Base-by-base conservation (phyloP, 1,139 yeast genomes). In the Hemisphaericaspora xylanilytica region DNA sequence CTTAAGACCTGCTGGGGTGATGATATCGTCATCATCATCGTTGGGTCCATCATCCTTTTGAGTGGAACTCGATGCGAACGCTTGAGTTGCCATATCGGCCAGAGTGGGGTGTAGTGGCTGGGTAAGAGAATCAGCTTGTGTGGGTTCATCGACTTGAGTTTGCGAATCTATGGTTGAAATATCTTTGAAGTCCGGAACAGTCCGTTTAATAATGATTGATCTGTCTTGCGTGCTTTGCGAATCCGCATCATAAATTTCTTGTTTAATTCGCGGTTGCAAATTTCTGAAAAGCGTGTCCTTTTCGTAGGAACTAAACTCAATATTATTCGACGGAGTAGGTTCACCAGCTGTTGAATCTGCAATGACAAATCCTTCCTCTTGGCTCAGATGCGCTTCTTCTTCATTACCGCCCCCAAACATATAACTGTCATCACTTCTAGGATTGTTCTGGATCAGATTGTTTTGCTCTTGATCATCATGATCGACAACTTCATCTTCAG, bases 361-460 rank as follows among this genome's bases (percentile, higher is more conserved):
- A 26, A 30, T 15, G 16, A 13, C 13, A 13, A 28, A 21, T 14
- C 16, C 30, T 13, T 26, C 39, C 24, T 32, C 37, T 12, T 24
- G 26, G 11, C 34, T 12, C 6, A 16, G 24, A 7, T 30, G 36
- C 10, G 36, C 30, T 8, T 35, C 41, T 1, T 25, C 29, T 9
- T 41, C 39, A 33, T 45, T 25, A 5, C 15, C 40, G 26, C 55
- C 61, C 2, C 70, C 72, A 48, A 63, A 63, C 70, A 65, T 65
- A 41, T 59, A 64, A 38, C 67, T 61, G 37, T 66, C 71, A 43
- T 64, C 70, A 25, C 50, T 48, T 34, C 63, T 34, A 16, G 33
- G 18, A 40, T 40, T 34, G 22, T 22, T 9, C 38, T 37, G 10
- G 21, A 21, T n/a, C 31, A 16, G 33, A 48, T 10, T 49, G 52